A percentile compares a stretch with the other conserved stretches of the same genome.
Evolutionary conservation across 1,284 basidiomycete genomes (phyloP).

Genomic region (Austroboletus rostrupii): DNA sequence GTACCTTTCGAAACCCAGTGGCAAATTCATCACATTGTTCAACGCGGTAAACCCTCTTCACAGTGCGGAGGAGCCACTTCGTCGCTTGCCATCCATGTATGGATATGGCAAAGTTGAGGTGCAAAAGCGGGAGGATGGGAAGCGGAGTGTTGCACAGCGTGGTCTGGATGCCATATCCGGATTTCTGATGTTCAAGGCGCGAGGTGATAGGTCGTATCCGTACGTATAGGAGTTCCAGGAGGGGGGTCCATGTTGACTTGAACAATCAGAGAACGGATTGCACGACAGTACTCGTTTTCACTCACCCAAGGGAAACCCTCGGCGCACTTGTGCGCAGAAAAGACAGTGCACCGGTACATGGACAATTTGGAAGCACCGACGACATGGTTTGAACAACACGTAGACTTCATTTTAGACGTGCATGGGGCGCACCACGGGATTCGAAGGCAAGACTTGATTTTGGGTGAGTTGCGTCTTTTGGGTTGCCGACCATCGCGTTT

Average conservation of each 20-base stretch:
- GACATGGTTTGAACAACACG: constrained; percentile 68
- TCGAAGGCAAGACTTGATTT: constrained; percentile 64
- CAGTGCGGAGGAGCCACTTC: constrained; percentile 30
- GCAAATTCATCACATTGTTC: constrained; percentile 66
- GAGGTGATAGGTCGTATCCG: constrained; percentile 34
- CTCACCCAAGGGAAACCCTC: constrained; percentile 61
- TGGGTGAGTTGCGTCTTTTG: constrained; percentile 44
- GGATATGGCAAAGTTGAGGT: constrained; percentile 53
- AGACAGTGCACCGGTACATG: constrained; percentile 65
- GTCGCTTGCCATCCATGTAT: constrained; percentile 45
- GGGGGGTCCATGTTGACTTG: constrained; percentile 9
- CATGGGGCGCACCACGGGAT: constrained; percentile 54
- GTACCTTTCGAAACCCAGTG: constrained; percentile 58
- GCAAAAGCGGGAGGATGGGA: constrained; percentile 46
- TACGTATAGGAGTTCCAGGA: constrained; percentile 20
- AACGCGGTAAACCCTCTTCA: constrained; percentile 55
- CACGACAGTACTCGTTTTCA: constrained; percentile 55
- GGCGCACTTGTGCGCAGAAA: constrained; percentile 64
- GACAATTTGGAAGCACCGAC: constrained; percentile 57
- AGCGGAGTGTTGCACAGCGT: constrained; percentile 50
- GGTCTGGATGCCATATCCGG: constrained; percentile 55
- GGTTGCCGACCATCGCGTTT: neutral
- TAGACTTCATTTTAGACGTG: constrained; percentile 56
- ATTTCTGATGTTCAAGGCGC: constrained; percentile 43
- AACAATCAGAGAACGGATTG: constrained; percentile 40